Base-by-base conservation (phyloP, 2,329 filamentous ascomycete genomes). In the Emericellopsis cladophorae region DNA sequence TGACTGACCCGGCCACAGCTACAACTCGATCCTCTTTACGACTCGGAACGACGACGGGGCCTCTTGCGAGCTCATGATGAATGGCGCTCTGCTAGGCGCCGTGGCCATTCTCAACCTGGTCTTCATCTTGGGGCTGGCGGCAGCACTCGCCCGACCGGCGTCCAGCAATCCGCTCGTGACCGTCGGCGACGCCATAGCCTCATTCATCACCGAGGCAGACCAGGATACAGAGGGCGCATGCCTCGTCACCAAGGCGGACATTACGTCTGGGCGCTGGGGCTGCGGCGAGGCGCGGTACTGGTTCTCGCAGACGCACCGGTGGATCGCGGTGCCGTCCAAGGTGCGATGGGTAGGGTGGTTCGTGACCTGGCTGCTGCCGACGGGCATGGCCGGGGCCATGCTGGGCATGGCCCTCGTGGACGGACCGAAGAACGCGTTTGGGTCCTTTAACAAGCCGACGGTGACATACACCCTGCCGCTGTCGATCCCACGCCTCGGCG, bases 1-100 rank as follows among this genome's bases (percentile, higher is more conserved):
- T 41, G 39, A 18, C 29, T 33, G 12, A 24, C 11, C 14, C 38
- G 8, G 22, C 22, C 22, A 22, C 18, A 70, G 68, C 51, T 72
- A 70, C 64, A 72, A 73, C 65, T 59, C 67, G 44, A 51, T 71
- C 56, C 60, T 72, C 37, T 67, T 65, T 44, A 62, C 61, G 44
- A 62, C 61, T 10, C 57, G 60, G 11, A 15, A 38, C 57, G 32
- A 54, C 54, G 40, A 36, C 32, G 22, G 24, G 4, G 18, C 31
- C 4, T 37, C 31, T 33, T 46, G 44, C 38, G 37, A 40, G 6
- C 48, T 63, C 16, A 55, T 59, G 1, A 50, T 65, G 35, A 64
- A 64, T 41, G 54, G 62, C 23, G 55, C 57, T 43, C 64, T 64
- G 42, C 49, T 66, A n/a, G 59, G 37, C 9, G 40, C 42, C 33